phyloP scores from a whole-genome alignment of 2,329 filamentous ascomycete species.

The Alternaria angustiovoidea region DNA sequence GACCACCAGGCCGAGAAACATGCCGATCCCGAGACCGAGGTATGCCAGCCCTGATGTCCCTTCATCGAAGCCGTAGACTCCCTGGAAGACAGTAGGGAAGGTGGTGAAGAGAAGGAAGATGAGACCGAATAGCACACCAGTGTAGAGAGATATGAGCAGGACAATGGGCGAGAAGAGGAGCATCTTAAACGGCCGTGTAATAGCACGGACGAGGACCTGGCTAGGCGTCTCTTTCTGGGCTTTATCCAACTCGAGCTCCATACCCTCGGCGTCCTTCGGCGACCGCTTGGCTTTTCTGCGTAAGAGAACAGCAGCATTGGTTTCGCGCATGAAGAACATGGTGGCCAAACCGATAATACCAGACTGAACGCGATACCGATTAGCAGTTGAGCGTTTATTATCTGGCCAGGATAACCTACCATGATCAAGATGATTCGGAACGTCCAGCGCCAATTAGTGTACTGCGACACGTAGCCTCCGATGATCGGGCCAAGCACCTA shows the following conservation, averaged over 20 bases:
- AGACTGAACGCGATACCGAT: background rate
- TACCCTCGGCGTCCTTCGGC: background rate
- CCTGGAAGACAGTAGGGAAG: background rate
- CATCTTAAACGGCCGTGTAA: background rate
- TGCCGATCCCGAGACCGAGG: background rate
- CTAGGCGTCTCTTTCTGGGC: background rate
- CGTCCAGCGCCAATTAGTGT: background rate
- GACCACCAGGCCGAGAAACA: background rate
- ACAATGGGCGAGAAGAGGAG: background rate
- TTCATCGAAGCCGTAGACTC: background rate
- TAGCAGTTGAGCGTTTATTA: too few species aligned
- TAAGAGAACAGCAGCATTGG: background rate
- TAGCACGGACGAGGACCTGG: background rate
- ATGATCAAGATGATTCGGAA: background rate
- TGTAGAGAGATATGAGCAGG: background rate
- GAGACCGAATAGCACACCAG: background rate
- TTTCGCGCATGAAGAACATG: background rate
- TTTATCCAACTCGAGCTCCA: background rate
- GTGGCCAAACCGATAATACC: background rate
- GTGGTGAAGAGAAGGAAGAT: background rate
- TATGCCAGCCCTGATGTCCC: background rate
- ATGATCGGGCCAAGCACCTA: background rate
- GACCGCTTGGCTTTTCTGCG: background rate
- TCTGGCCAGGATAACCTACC: too few species aligned
- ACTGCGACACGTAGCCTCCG: background rate